Evolutionary conservation across 2,329 filamentous ascomycete genomes (phyloP), one percentile per base, ranked within the genome.

Genomic region (Cylindrodendrum hubeiense): DNA sequence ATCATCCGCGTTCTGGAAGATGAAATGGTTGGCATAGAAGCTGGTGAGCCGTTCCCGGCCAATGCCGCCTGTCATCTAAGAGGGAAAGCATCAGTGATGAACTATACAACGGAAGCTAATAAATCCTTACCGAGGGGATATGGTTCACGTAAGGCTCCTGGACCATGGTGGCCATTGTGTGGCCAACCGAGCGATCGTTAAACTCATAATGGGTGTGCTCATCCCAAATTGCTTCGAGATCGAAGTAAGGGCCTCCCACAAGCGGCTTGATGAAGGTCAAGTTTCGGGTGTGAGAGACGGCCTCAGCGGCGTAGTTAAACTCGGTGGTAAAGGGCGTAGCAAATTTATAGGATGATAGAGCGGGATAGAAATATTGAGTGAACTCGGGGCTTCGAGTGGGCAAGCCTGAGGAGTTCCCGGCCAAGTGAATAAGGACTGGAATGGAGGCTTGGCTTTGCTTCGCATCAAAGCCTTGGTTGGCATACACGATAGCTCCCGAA

Each of bases 111-210:
- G 1, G 1, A 1, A 2, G 0, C 1, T 0, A 10, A 15, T 8
- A 13, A 1, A 2, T 19, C 71, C 85, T 81, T 72, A 90, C 84
- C 0, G 91, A 93, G 0, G 91, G 90, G 2, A 94, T 83, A 74
- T 94, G 91, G 74, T 94, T 94, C 1, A 95, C 92, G 72, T 94
- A 94, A 2, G 92, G 92, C 76, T 93, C 89, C 51, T 90, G 84
- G 2, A 94, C 91, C 92, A 95, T 94, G 0, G 92, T 94, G n/a
- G 84, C 84, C 92, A 95, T 94, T 0, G 92, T 95, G 68, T 89
- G 87, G 66, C 89, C 88, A 0, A 93, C 91, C 2, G 87, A 88
- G 12, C 91, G 85, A 60, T 90, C 87, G 1, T 78, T 87, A 75
- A 95, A 95, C 75, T 94, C 91, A 70, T 86, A 91, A 46, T 85